Conservation (phyloP, 106 monocot genomes). For the Agapanthus africanus region DNA sequence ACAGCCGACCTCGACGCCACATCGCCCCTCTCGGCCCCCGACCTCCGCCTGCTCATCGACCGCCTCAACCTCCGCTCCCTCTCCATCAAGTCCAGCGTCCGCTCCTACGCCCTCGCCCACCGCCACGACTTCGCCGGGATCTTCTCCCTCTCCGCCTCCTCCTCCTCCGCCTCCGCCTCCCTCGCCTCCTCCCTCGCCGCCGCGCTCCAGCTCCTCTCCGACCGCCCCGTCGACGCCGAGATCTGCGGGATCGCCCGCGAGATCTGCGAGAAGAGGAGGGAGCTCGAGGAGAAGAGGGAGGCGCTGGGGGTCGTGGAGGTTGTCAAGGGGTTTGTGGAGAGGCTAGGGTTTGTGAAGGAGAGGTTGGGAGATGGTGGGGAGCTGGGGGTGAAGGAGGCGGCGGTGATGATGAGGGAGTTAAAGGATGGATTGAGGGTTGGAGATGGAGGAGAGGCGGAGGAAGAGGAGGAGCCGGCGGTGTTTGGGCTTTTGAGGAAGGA, state of each 20-base stretch:
- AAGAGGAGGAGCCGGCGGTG: constrained; percentile 30
- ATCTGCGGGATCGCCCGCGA: constrained; percentile 39
- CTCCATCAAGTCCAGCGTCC: constrained; percentile 60
- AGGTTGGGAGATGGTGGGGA: constrained; percentile 29
- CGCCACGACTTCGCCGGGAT: constrained; percentile 44
- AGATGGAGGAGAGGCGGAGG: constrained; percentile 12
- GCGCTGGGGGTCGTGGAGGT: constrained; percentile 34
- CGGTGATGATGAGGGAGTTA: constrained; percentile 29
- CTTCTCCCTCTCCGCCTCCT: constrained; percentile 45
- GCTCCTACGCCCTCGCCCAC: constrained; percentile 55
- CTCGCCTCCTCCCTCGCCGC: constrained; percentile 27
- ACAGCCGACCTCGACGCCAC: constrained; percentile 32
- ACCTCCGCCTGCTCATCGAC: constrained; percentile 88
- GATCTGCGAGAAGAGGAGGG: constrained; percentile 39
- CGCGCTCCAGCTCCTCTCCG: constrained; percentile 45
- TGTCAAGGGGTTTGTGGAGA: constrained; percentile 27
- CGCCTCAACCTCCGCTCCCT: constrained; percentile 75
- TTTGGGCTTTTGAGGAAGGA: constrained; percentile 61
- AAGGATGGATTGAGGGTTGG: constrained; percentile 17
- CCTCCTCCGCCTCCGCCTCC: constrained; percentile 26
- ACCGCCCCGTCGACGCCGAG: constrained; percentile 33
- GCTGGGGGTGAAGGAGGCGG: constrained; percentile 52
- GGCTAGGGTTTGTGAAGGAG: constrained; percentile 32
- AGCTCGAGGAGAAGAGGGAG: constrained; percentile 57
- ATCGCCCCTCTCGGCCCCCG: constrained; percentile 82